Base-by-base conservation (phyloP, 2,329 filamentous ascomycete species). In the Cladobotryum mycophilum region DNA sequence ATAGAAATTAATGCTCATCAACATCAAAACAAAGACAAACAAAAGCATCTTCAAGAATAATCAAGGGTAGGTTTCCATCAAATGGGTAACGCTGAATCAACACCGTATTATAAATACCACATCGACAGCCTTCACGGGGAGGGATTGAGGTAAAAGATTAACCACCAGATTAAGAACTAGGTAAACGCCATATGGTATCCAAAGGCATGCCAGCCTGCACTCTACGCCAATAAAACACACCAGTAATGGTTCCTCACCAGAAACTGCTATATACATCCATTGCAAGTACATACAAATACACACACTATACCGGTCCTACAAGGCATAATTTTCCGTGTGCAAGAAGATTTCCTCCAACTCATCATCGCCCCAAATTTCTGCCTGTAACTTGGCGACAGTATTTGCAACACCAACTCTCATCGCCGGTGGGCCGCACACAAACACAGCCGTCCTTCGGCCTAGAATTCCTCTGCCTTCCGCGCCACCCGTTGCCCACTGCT, bases 311-410 rank as follows among this genome's bases (percentile, higher is more conserved):
- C 15, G n/a, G 20, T 20, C 33, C 37, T 60, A 96, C 55, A 96
- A 75, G 47, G 90, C 88, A 72, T 96, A 96, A 67, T 96, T 96
- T 75, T 97, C 92, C 3, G 91, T 88, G 72, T 96, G 92, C 66
- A 96, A 69, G 67, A 91, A 96, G 49, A 97, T 87, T 77, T 96
- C 92, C 64, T 96, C 91, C 43, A 86, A 79, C 60, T 80, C 78
- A 34, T 84, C 80, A 59, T 89, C 85, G 5, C 80, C 83, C 86
- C 89, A 90, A 45, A 97, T 90, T 67, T 85, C 82, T 22, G 80
- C 81, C 75, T 97, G 92, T 61, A 96, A 71, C 52, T 79, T 74
- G 3, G 92, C 92, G 20, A 96, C 89, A 0, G 88, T 87, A 58
- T 82, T 88, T n/a, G 88, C 85, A 14, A 96, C 91, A 58, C 90